phyloP scores from a whole-genome alignment of 2,329 filamentous ascomycete species.

The Diaporthe vaccinii region DNA sequence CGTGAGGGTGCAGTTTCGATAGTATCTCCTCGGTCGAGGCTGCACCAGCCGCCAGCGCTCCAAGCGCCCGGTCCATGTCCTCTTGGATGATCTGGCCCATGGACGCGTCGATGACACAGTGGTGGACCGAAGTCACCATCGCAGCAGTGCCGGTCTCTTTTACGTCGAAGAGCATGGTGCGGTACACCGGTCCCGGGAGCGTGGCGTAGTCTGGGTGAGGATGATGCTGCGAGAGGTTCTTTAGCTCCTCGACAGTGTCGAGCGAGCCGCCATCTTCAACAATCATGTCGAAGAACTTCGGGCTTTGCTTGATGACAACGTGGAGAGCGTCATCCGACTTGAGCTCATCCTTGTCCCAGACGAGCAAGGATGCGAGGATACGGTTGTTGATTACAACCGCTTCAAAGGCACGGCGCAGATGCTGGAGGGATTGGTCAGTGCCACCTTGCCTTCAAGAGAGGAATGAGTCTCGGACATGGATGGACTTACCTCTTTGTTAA shows the following conservation, averaged over 20 bases:
- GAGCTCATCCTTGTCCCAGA: constrained; percentile 31
- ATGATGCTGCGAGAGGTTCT: constrained; percentile 10
- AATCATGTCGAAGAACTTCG: constrained; percentile 33
- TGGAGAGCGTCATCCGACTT: constrained; percentile 29
- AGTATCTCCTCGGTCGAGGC: constrained; percentile 15
- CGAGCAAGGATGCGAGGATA: constrained; percentile 35
- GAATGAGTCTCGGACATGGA: no score
- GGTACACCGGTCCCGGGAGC: constrained; percentile 30
- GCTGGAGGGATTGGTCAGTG: constrained; percentile 9
- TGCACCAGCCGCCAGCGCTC: background rate
- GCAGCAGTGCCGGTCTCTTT: constrained; percentile 30
- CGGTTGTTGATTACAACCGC: constrained; percentile 36
- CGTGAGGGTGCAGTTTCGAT: constrained; percentile 36
- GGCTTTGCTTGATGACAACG: constrained; percentile 30
- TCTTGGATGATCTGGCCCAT: constrained; percentile 32
- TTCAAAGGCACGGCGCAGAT: constrained; percentile 34
- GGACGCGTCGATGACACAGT: constrained; percentile 27
- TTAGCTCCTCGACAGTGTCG: constrained; percentile 23
- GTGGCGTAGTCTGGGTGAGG: constrained; percentile 32
- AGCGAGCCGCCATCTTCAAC: constrained; percentile 31
- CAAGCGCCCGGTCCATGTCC: constrained; percentile 34
- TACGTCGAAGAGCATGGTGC: constrained; percentile 31
- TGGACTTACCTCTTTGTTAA: constrained; percentile 17
- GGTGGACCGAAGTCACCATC: constrained; percentile 23
- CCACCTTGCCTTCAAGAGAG: background rate